Evolutionary conservation across 345 rosid species (phyloP).

Genomic region (Eucalyptus erythrocorys): DNA sequence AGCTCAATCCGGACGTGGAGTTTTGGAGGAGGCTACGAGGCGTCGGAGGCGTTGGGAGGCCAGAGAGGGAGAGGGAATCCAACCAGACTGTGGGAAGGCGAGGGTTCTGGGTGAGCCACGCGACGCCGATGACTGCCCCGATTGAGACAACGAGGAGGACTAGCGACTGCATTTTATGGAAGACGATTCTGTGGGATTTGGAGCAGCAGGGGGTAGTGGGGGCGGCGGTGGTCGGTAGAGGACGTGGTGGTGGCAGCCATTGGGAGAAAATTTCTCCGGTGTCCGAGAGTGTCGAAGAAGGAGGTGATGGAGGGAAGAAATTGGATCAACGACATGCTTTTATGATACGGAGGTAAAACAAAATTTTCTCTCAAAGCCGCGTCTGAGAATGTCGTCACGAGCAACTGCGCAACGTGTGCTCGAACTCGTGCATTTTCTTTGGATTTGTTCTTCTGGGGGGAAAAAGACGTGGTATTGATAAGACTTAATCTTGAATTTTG

Average conservation of each 20-base stretch:
- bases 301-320: neutral
- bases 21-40: neutral
- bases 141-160: neutral
- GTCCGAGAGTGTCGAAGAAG: neutral
- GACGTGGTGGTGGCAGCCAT: neutral
- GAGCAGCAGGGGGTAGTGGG: neutral
- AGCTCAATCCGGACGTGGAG: neutral
- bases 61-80: neutral
- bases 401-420: neutral
- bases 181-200: neutral
- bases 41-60: neutral
- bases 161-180: neutral
- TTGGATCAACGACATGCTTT: neutral
- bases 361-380: neutral
- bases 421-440: no score
- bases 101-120: neutral
- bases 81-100: neutral
- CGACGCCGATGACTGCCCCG: neutral
- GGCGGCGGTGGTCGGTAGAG: neutral
- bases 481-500: no score
- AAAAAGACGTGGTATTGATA: no score
- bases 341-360: neutral
- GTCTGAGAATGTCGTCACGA: neutral
- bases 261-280: neutral
- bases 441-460: no score